Evolutionary conservation across 805 yeast genomes (phyloP), one percentile per base, ranked within the genome.

Genomic region (Zygosaccharomyces rouxii): DNA sequence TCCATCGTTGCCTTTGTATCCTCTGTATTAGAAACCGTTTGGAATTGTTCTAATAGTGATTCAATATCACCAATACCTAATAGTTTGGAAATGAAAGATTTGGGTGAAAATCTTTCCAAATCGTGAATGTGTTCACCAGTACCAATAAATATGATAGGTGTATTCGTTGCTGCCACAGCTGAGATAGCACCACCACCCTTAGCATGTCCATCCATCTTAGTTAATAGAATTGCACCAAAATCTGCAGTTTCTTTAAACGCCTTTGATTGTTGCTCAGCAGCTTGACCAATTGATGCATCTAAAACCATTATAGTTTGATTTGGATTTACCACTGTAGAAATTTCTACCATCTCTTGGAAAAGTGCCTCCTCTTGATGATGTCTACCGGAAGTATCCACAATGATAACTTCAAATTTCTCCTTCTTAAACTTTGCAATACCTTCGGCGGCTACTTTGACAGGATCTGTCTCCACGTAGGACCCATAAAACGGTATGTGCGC

Each of bases 121-220:
- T 92, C 98, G 48, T 85, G 86, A 31, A 90, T 86, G 63, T 94
- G 99, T 68, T 92, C 99, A 64, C 99, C 99, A 2, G 98, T 92
- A 79, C 99, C 99, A 51, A 92, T 94, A 63, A 92, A 92, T 7
- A 86, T 87, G 57, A 92, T 85, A 6, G 99, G 99, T 0, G 98
- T 94, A 47, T 86, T 77, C 2, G 98, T 92, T 2, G 97, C 94
- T 2, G 99, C 99, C 47, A 92, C 97, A 0, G 99, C 99, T 35
- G 97, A 89, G 47, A 92, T 90, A 26, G 99, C 99, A 75, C 99
- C 99, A 71, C 99, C 99, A 67, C 99, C 99, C 71, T 86, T 92
- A 33, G 98, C 99, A 62, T 94, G 97, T 45, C 98, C 98, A 70
- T 92, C 99, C 95, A 92, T 83, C 68, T 92, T 92, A 19, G 99